Conservation (phyloP, 176 grass and related monocot genomes). For the Carex pumila region DNA sequence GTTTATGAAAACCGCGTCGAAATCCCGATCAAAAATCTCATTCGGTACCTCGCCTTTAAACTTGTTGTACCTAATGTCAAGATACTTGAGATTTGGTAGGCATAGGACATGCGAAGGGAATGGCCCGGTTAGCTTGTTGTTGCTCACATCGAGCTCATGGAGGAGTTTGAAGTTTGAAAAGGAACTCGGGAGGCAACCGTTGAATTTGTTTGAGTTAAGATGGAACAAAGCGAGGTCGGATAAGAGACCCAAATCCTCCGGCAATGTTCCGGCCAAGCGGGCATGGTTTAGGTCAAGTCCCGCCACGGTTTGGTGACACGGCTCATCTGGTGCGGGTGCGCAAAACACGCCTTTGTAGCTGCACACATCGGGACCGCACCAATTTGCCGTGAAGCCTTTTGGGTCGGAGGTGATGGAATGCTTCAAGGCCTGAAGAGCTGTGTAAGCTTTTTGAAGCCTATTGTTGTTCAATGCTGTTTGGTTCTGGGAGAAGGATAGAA, state of each 20-base stretch:
- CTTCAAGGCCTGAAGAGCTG: slow-evolving; percentile 62
- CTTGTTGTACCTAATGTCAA: slow-evolving; percentile 74
- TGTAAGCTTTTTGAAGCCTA: slow-evolving; percentile 59
- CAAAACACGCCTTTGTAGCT: slow-evolving; percentile 75
- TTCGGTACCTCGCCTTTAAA: slow-evolving; percentile 48
- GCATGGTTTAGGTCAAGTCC: slow-evolving; percentile 69
- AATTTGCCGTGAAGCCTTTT: slow-evolving; percentile 34
- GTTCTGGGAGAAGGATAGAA: slow-evolving; percentile 17
- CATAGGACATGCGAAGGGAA: slow-evolving; percentile 68
- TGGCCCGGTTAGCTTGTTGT: slow-evolving; percentile 56
- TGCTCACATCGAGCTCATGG: slow-evolving; percentile 82
- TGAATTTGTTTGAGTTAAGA: slow-evolving; percentile 90
- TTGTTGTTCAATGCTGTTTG: slow-evolving; percentile 51
- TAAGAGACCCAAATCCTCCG: slow-evolving; percentile 60
- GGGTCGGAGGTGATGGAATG: slow-evolving; percentile 57
- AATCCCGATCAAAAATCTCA: slow-evolving; percentile 49
- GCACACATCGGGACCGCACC: slow-evolving; percentile 86
- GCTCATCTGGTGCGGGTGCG: slow-evolving; percentile 39
- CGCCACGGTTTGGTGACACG: slow-evolving; percentile 39
- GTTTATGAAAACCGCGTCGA: slow-evolving; percentile 88
- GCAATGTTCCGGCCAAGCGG: slow-evolving; percentile 38
- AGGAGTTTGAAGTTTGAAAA: slow-evolving; percentile 34
- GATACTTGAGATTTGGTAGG: slow-evolving; percentile 52
- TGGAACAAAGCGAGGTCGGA: slow-evolving; percentile 65
- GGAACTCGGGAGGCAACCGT: slow-evolving; percentile 32